Conservation (phyloP, 2,329 filamentous ascomycete genomes). For the Penicillium sp. region DNA sequence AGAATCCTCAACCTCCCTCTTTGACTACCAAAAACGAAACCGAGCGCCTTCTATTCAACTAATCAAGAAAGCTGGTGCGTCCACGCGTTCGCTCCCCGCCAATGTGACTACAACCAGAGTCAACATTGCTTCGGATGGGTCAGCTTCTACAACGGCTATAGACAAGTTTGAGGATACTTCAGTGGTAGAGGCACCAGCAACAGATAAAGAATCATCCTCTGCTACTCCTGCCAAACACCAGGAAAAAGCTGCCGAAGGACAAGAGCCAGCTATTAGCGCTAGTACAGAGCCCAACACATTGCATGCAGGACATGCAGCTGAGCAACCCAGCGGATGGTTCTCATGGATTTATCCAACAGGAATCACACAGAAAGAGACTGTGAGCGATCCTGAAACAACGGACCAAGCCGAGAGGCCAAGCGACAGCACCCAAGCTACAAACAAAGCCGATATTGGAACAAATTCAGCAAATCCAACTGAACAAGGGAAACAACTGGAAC, state of each 20-base stretch:
- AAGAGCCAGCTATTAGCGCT: slow-evolving; percentile 14
- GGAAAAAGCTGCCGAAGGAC: slow-evolving; percentile 19
- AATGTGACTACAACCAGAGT: slow-evolving; percentile 47
- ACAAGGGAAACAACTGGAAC: slow-evolving; percentile 1
- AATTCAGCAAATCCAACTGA: not conserved
- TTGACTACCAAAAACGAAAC: slow-evolving; percentile 25
- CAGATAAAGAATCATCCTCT: slow-evolving; percentile 19
- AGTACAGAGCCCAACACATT: slow-evolving; percentile 12
- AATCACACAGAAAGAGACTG: slow-evolving; percentile 9
- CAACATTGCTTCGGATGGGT: slow-evolving; percentile 46
- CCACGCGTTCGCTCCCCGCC: slow-evolving; percentile 47
- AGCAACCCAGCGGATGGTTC: slow-evolving; percentile 35
- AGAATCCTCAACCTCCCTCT: slow-evolving; percentile 32
- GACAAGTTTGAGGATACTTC: slow-evolving; percentile 18
- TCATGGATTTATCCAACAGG: slow-evolving; percentile 39
- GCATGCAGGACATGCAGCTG: slow-evolving; percentile 15
- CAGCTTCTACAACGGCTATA: slow-evolving; percentile 31
- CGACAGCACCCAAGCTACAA: slow-evolving; percentile 7
- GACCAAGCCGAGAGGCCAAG: slow-evolving; percentile 14
- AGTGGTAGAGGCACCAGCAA: slow-evolving; percentile 9
- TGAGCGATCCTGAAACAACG: slow-evolving; percentile 11
- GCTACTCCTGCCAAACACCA: slow-evolving; percentile 12
- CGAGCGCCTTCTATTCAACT: slow-evolving; percentile 44
- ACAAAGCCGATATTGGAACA: not conserved
- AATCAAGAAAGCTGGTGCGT: slow-evolving; percentile 41